Evolutionary conservation across 2,329 filamentous ascomycete species (phyloP), one percentile per base, ranked within the genome.

Genomic region (Metarhizium album): DNA sequence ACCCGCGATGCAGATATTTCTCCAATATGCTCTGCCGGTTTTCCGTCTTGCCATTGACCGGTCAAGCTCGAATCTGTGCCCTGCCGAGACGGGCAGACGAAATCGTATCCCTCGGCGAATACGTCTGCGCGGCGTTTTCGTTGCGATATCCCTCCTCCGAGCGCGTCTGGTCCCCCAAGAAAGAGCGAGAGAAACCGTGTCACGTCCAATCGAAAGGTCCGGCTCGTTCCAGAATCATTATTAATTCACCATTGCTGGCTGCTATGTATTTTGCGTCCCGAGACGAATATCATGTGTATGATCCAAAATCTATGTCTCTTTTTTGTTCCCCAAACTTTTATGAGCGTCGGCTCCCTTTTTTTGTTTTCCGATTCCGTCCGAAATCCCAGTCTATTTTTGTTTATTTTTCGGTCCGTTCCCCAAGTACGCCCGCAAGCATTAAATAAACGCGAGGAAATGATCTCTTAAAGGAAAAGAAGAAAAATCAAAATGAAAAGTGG

Each of bases 201-300:
- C 37, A 43, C 20, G 7, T 23, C 9, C 16, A 24, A 24, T 43
- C 40, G 40, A 43, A 14, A 43, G 22, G 11, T 24, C 11, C 22
- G 13, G 40, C 4, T 9, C 3, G 2, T 43, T 43, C 14, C 20
- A 14, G 13, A 43, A 43, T 24, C 37, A n/a, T 43, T n/a, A 24
- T 43, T 18, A 43, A 24, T 49, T 45, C n/a, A n/a, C 47, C 47
- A 49, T 49, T 50, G 43, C 43, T 46, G 43, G 24, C 9, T 35
- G n/a, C 31, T 33, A 20, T 46, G 16, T 50, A 46, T 14, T 16
- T 2, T 33, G 2, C 40, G 43, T 42, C 35, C 43, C 29, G 29
- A 37, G 27, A 46, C 35, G 43, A 42, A 27, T 33, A 27, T 40
- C 48, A 45, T 47, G 48, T 46, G 24, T 47, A 50, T 46, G 24